These are phyloP conservation scores for Ophiobolus disseminans DNA, from an alignment of 2,329 filamentous ascomycete genomes.

Conservation along the genomic window DNA sequence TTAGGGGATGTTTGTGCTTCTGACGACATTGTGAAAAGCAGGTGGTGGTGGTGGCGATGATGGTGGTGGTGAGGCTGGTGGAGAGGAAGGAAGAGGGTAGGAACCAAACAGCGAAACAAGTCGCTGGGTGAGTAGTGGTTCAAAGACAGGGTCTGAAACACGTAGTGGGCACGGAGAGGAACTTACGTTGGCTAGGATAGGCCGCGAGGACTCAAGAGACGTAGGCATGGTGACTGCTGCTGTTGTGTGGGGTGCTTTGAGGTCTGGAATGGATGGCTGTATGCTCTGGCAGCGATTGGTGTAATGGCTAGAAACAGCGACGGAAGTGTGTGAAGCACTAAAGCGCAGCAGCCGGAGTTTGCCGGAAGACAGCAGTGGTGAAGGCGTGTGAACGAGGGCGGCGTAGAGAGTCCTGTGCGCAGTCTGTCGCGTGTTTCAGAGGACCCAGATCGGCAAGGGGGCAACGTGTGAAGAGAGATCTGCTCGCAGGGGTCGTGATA, in stretches of 20 bases:
- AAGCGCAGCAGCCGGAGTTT: neutral
- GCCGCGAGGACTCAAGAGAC: conserved; percentile 50
- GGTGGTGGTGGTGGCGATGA: conserved; percentile 1
- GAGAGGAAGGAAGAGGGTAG: conserved; percentile 8
- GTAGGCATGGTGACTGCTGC: conserved; percentile 42
- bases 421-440: conserved; percentile 30
- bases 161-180: conserved; percentile 31
- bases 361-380: neutral
- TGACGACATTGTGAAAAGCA: conserved; percentile 26
- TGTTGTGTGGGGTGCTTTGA: conserved; percentile 12
- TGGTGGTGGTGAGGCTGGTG: conserved; percentile 7
- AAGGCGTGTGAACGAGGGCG: neutral
- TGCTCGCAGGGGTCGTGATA: conserved; percentile 17
- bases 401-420: conserved; percentile 24
- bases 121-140: conserved; percentile 24
- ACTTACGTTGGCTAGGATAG: conserved; percentile 52
- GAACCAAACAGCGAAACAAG: conserved; percentile 11
- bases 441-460: conserved; percentile 34
- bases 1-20: conserved; percentile 31
- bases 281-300: conserved; percentile 1
- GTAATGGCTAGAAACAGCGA: neutral
- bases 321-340: conserved; percentile 2
- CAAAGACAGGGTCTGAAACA: conserved; percentile 38
- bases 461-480: conserved; percentile 24
- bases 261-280: conserved; percentile 7